These are phyloP conservation scores for Jacaranda mimosifolia DNA, from an alignment of 257 asterid species.

Conservation along the genomic window DNA sequence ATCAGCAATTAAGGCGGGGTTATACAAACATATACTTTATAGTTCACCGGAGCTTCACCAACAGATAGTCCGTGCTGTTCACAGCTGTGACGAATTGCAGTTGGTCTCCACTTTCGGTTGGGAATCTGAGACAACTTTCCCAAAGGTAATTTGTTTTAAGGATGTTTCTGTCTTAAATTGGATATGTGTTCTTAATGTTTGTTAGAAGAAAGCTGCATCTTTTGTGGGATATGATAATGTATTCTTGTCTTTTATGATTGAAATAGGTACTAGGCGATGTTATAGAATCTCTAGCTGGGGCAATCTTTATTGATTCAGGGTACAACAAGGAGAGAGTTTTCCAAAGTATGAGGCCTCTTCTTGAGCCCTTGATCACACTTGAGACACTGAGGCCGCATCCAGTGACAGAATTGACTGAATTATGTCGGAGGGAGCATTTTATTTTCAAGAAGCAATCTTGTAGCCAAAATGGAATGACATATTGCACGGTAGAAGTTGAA, in stretches of 20 bases:
- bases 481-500: conserved; percentile 60
- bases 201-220: neutral
- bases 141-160: conserved; percentile 59
- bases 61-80: conserved; percentile 50
- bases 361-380: conserved; percentile 81
- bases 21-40: conserved; percentile 76
- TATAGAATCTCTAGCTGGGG: conserved; percentile 85
- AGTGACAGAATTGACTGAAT: conserved; percentile 58
- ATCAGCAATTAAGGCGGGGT: conserved; percentile 62
- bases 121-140: conserved; percentile 68
- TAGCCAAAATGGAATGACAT: conserved; percentile 40
- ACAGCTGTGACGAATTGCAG: conserved; percentile 32
- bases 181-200: neutral
- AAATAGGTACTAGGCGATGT: conserved; percentile 87
- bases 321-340: conserved; percentile 59
- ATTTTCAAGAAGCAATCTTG: conserved; percentile 31
- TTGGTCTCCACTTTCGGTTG: conserved; percentile 67
- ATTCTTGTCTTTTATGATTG: neutral
- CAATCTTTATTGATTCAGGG: conserved; percentile 77
- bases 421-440: conserved; percentile 63
- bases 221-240: neutral
- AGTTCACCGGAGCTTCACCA: conserved; percentile 71
- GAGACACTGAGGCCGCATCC: conserved; percentile 77
- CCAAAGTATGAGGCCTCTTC: conserved; percentile 68
- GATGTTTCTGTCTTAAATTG: neutral